Percentiles rank a stretch among this genome's conserved stretches.
These are phyloP conservation scores for Trichomonas gallinae DNA, from an alignment of 208 protist genomes.

Conservation along the genomic window DNA sequence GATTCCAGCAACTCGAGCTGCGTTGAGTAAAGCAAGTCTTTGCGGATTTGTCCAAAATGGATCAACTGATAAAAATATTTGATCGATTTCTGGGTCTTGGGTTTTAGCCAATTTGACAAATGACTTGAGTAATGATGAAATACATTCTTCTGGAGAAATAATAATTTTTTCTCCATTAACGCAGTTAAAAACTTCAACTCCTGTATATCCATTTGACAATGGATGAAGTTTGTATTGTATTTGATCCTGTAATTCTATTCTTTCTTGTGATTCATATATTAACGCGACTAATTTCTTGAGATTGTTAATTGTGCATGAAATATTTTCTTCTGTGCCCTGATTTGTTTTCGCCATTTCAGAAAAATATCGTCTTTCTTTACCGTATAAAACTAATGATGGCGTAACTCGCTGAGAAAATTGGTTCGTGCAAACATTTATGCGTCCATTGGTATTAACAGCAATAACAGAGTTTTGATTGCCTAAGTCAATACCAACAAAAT, in stretches of 20 bases:
- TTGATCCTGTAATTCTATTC: not conserved
- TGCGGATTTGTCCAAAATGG: slow-evolving; percentile 28
- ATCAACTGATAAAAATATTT: not conserved
- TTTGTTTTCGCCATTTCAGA: not conserved
- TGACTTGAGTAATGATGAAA: not conserved
- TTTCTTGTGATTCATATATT: not conserved
- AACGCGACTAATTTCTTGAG: not conserved
- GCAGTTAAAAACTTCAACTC: not conserved
- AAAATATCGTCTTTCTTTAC: not conserved
- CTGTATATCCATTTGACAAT: not conserved
- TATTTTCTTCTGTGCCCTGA: not conserved
- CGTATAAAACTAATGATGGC: not conserved
- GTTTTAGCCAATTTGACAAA: not conserved
- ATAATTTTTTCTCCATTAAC: not conserved
- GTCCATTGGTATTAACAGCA: not conserved
- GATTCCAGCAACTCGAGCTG: slow-evolving; percentile 25
- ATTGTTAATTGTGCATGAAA: not conserved
- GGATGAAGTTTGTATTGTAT: not conserved
- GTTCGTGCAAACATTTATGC: not conserved
- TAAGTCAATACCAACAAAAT: not conserved
- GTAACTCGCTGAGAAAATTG: not conserved
- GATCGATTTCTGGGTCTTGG: not conserved
- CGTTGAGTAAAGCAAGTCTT: slow-evolving; percentile 24
- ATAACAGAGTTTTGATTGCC: not conserved
- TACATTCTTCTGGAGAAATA: not conserved